These are phyloP conservation scores for Boletellus ananas DNA, from an alignment of 768 basidiomycete genomes.

Conservation along the genomic window DNA sequence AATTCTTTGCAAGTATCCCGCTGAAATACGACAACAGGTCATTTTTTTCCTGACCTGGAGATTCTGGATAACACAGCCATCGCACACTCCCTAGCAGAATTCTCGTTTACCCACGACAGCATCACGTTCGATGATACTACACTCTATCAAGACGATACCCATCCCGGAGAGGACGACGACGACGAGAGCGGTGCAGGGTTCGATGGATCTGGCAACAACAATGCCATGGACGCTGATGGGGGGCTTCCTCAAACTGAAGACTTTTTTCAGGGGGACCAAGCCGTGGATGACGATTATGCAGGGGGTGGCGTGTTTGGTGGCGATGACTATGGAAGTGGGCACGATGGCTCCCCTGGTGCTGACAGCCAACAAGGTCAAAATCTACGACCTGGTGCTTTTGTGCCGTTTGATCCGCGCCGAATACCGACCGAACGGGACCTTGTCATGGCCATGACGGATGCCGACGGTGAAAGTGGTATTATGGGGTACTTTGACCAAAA, in stretches of 20 bases:
- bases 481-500: conserved; percentile 89
- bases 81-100: conserved; percentile 73
- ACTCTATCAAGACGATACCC: conserved; percentile 55
- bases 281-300: conserved; percentile 45
- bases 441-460: conserved; percentile 80
- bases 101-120: conserved; percentile 72
- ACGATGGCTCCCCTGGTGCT: conserved; percentile 43
- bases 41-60: conserved; percentile 71
- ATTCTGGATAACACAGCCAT: conserved; percentile 67
- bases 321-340: conserved; percentile 39
- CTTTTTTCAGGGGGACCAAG: conserved; percentile 65
- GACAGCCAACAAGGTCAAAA: conserved; percentile 39
- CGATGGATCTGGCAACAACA: conserved; percentile 19
- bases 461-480: conserved; percentile 52
- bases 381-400: conserved; percentile 45
- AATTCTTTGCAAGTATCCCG: not conserved
- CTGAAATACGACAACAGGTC: conserved; percentile 36
- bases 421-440: conserved; percentile 74
- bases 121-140: conserved; percentile 60
- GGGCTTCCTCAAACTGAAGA: conserved; percentile 49
- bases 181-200: conserved; percentile 27
- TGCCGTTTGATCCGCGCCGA: conserved; percentile 84
- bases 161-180: conserved; percentile 33
- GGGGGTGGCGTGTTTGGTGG: conserved; percentile 39
- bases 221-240: conserved; percentile 39